Percentiles rank a stretch among this genome's conserved stretches.
Conservation (phyloP, 1,139 yeast species). For the Saccharomyces pastorianus region DNA sequence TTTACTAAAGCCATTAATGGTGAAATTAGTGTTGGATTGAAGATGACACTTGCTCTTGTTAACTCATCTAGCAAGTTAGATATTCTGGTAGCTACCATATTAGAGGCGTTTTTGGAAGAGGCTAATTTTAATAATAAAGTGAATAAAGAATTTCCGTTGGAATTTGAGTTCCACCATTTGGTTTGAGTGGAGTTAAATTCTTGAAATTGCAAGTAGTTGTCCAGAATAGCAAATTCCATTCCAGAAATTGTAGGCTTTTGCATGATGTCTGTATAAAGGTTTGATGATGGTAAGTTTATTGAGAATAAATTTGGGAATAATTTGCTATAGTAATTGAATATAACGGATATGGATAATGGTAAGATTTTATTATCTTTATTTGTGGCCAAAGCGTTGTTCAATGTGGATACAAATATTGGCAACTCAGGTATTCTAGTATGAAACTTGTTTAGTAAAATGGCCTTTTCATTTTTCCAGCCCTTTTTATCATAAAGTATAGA, state of each 20-base stretch:
- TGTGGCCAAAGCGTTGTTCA: constrained; percentile 34
- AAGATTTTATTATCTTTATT: constrained; percentile 35
- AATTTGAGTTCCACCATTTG: constrained; percentile 60
- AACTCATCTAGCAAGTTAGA: constrained; percentile 35
- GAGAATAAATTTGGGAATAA: constrained; percentile 30
- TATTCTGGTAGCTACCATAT: constrained; percentile 32
- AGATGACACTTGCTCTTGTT: constrained; percentile 40
- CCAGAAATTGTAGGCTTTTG: constrained; percentile 35
- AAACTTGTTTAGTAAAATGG: constrained; percentile 35
- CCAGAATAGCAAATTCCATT: constrained; percentile 48
- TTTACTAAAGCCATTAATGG: constrained; percentile 40
- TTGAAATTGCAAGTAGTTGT: constrained; percentile 37
- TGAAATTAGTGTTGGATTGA: constrained; percentile 40
- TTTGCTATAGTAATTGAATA: constrained; percentile 30
- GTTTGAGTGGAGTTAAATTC: constrained; percentile 33
- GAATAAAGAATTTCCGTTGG: constrained; percentile 44
- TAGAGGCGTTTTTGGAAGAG: constrained; percentile 31
- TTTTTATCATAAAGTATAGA: constrained; percentile 35
- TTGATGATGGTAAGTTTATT: constrained; percentile 28
- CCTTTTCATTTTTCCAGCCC: constrained; percentile 35
- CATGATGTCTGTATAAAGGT: constrained; percentile 32
- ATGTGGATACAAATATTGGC: constrained; percentile 33
- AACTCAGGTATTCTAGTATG: constrained; percentile 43
- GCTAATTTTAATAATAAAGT: constrained; percentile 50
- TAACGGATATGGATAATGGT: constrained; percentile 31